A percentile compares a stretch with the other conserved stretches of the same genome.
phyloP scores from a whole-genome alignment of 2,329 filamentous ascomycete species.

The Aspergillus costaricaensis region DNA sequence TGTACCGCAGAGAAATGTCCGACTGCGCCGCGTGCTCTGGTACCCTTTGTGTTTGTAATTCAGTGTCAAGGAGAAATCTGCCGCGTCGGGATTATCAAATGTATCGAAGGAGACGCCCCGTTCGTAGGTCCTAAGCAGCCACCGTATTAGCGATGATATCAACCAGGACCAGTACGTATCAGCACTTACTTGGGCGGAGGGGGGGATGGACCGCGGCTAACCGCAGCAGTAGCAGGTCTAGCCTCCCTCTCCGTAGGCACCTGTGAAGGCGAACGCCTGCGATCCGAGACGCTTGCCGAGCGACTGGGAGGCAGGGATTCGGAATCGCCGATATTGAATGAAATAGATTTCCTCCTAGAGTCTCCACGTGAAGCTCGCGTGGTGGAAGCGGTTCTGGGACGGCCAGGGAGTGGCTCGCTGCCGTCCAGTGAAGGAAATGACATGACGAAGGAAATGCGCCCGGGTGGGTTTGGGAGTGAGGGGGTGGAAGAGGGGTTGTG shows the following conservation, averaged over 20 bases:
- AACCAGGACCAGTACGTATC: not conserved
- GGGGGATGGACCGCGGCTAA: constrained; percentile 38
- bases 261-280: constrained; percentile 28
- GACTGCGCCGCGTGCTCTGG: constrained; percentile 74
- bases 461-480: not conserved
- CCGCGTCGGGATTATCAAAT: constrained; percentile 66
- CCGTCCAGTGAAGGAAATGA: constrained; percentile 16
- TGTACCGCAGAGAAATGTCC: constrained; percentile 87
- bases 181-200: constrained; percentile 43
- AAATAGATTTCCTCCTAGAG: constrained; percentile 40
- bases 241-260: constrained; percentile 29
- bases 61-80: constrained; percentile 75
- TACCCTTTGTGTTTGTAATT: constrained; percentile 87
- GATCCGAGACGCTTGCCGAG: constrained; percentile 29
- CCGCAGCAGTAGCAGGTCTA: constrained; percentile 9
- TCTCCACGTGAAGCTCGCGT: constrained; percentile 25
- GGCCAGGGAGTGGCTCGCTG: constrained; percentile 6
- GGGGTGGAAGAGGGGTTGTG: not conserved
- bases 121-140: constrained; percentile 58
- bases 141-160: not conserved
- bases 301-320: constrained; percentile 33
- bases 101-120: constrained; percentile 74
- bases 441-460: constrained; percentile 8
- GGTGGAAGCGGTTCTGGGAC: constrained; percentile 17
- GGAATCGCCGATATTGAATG: constrained; percentile 38